These are phyloP conservation scores for Fusarium sp. DNA, from an alignment of 2,329 filamentous ascomycete genomes.

Conservation along the genomic window DNA sequence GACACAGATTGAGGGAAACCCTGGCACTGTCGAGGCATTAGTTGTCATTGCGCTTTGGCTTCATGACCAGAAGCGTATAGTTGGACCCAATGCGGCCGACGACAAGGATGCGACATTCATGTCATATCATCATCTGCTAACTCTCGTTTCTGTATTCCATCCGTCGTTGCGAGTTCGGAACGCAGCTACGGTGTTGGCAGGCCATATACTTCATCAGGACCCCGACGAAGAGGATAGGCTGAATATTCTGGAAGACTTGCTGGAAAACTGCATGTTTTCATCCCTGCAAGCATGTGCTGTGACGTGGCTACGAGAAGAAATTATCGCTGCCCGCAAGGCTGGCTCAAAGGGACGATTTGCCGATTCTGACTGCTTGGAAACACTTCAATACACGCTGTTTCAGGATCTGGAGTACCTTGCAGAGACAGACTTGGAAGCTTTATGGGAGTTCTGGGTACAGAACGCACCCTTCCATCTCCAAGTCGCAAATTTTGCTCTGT, in stretches of 20 bases:
- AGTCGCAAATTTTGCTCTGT: constrained; percentile 70
- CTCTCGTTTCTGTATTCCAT: constrained; percentile 69
- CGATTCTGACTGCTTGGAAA: constrained; percentile 67
- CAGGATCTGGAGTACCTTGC: constrained; percentile 65
- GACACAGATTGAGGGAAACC: constrained; percentile 60
- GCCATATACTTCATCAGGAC: constrained; percentile 67
- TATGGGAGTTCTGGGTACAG: constrained; percentile 65
- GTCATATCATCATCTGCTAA: constrained; percentile 70
- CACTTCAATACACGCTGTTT: constrained; percentile 72
- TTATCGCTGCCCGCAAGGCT: constrained; percentile 60
- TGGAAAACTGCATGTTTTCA: constrained; percentile 74
- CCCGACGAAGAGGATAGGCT: constrained; percentile 70
- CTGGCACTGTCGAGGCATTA: constrained; percentile 70
- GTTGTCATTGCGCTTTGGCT: constrained; percentile 71
- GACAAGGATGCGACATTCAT: constrained; percentile 63
- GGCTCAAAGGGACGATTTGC: constrained; percentile 59
- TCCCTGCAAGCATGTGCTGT: constrained; percentile 72
- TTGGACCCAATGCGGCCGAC: constrained; percentile 46
- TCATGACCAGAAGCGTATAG: constrained; percentile 62
- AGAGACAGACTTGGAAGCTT: constrained; percentile 55
- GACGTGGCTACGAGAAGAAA: constrained; percentile 73
- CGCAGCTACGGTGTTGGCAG: constrained; percentile 66
- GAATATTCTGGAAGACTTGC: constrained; percentile 71
- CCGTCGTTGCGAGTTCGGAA: constrained; percentile 66
- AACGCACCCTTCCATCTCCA: constrained; percentile 69